Base-by-base conservation (phyloP, 768 basidiomycete species). In the Termitomyces sp. region DNA sequence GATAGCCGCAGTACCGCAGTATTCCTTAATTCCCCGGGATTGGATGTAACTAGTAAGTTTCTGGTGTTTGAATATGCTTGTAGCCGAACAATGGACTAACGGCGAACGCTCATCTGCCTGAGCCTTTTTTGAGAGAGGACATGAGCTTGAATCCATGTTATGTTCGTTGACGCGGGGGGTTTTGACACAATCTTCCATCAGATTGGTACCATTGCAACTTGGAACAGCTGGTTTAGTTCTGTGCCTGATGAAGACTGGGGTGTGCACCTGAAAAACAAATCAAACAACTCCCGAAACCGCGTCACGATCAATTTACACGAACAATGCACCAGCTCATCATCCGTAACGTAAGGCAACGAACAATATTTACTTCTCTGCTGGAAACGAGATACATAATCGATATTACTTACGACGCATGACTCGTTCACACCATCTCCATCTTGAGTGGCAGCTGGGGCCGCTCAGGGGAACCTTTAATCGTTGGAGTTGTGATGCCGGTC, bases 361-460 rank as follows among this genome's bases (percentile, higher is more conserved):
- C 4, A 28, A 4, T 32, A 20, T 16, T 49, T 32, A 49, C 32
- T 32, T 46, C n/a, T 5, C n/a, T 5, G 7, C 46, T 48, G 4
- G 4, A 18, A 54, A 53, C 8, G 40, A 28, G 42, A 45, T 9
- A 45, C 18, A 57, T 33, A 18, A 48, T n/a, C 12, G 13, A 50
- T 38, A 8, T 36, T 13, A 52, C 35, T 36, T 36, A 8, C 33
- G 35, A 28, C 22, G 32, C 54, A 44, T 28, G 51, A 42, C 32
- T 7, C 12, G 7, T 35, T 46, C 42, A 52, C 15, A 62, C 61
- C 8, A 63, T 3, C 51, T 63, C 62, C 20, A 64, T 53, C 45
- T 39, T 64, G 12, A 61, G 60, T 3, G 67, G 65, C 45, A 68
- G 32, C 40, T 51, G 56, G 16, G 63, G 60, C 15, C 51, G 48